Base-by-base conservation (phyloP, 768 basidiomycete species). In the Russula vinacea region DNA sequence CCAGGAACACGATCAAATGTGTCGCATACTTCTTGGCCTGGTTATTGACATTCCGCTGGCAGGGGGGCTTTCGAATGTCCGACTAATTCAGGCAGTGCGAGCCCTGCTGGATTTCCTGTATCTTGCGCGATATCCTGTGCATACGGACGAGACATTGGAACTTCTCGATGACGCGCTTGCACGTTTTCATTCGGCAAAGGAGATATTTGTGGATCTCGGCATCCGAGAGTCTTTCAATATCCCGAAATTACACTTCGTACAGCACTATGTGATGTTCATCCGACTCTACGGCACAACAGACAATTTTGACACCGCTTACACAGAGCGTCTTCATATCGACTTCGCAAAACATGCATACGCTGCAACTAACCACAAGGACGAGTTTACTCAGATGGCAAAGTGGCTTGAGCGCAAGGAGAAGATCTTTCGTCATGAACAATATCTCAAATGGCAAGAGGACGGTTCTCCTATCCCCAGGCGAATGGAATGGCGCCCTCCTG, bases 51-150 rank as follows among this genome's bases (percentile, higher is more conserved):
- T 51, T 13, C 26, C 3, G 1, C 59, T 60, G 17, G 16, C 39
- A 11, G 16, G 14, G 8, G 24, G 22, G 3, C 7, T 47, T 9
- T 47, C 45, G 10, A 22, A 22, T 22, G 8, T 10, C 8, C 33
- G 33, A 8, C 33, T 33, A 33, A 33, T 33, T 33, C 33, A 8
- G 33, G 33, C 33, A 33, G 22, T 22, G 2, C 7, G 22, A 7
- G 45, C 8, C 1, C n/a, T 26, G 1, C 64, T 77, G 0, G 77
- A 80, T 56, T 80, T 80, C 57, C 33, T 76, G 2, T 78, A 74
- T 62, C 62, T 76, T 14, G 71, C 74, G 0, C 75, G 76, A 58
- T 77, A 75, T 58, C 72, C 73, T 0, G 16, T 69, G 1, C 77
- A 78, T 0, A 60, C 71, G 1, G 67, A 71, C 0, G 68, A 33